Evolutionary conservation across 2,329 filamentous ascomycete species (phyloP).

Genomic region (Malbranchea cinnamomea): DNA sequence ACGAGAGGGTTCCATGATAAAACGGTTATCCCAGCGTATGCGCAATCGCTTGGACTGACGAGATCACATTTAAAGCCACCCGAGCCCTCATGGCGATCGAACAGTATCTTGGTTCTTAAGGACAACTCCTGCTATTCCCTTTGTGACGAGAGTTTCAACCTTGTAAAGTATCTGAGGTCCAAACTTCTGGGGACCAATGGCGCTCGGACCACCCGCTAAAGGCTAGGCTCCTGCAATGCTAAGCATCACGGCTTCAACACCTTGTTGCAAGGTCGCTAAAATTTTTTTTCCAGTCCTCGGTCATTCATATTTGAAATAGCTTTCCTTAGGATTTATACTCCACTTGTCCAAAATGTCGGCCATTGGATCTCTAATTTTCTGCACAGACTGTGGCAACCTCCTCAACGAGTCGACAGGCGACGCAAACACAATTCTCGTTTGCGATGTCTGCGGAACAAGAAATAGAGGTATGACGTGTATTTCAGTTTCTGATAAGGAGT

Average conservation of each 20-base stretch:
- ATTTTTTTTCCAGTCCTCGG: constrained; percentile 2
- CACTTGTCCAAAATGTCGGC: constrained; percentile 50
- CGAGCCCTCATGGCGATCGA: not conserved
- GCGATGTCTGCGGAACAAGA: constrained; percentile 71
- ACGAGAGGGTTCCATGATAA: constrained; percentile 26
- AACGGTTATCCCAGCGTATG: constrained; percentile 12
- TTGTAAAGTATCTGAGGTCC: too few species aligned
- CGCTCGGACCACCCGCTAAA: too few species aligned
- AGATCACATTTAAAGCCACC: not conserved
- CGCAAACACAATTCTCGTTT: constrained; percentile 59
- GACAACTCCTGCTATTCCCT: too few species aligned
- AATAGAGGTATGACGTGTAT: constrained; percentile 51
- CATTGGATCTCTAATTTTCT: constrained; percentile 85
- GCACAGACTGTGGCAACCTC: constrained; percentile 80
- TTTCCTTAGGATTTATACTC: not conserved
- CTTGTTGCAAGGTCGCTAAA: too few species aligned
- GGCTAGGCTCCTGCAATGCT: too few species aligned
- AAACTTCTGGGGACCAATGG: too few species aligned
- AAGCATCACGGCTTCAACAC: too few species aligned
- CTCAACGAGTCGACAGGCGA: constrained; percentile 67
- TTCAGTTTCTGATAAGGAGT: too few species aligned
- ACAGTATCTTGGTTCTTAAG: too few species aligned
- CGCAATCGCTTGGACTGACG: not conserved
- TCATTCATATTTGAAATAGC: constrained; percentile 1
- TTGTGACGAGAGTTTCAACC: too few species aligned